Evolutionary conservation across 116 monocot species (phyloP), one percentile per base, ranked within the genome.

Genomic region (Phalaenopsis hybrid): DNA sequence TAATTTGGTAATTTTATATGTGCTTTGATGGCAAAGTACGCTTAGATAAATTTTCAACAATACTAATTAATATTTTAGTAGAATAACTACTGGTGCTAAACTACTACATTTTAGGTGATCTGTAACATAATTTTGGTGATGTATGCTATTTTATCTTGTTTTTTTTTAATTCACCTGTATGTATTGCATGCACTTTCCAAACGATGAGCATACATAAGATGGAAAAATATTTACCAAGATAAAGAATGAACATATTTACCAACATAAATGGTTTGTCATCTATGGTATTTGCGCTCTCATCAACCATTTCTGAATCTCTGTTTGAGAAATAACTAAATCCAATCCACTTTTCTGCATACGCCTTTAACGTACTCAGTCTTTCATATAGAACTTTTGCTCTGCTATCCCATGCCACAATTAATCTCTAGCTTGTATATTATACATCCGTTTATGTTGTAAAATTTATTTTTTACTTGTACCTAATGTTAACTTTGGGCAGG

Each of bases 401-500:
- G 5, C 13, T 72, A 72, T 37, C 16, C 37, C 15, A 11, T 34
- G 31, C 25, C 25, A 63, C 25, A 17, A 72, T 72, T 72, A 34
- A 37, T 45, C 75, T 75, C 46, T 75, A 46, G 45, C 46, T 0
- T 44, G 59, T 81, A 25, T 57, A 41, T 11, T 72, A 16, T 72
- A 72, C 72, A 72, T 72, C 16, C 20, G 45, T 45, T 75, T 75
- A n/a, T 75, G 5, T 46, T 51, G 25, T 31, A 21, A 50, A 50
- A 48, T 48, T 44, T 48, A 16, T 51, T 48, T 13, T 51, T 15
- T 51, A 28, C 77, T 51, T 75, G 45, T 72, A 3, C 28, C 77
- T 77, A 85, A 79, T 84, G 18, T 25, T 80, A n/a, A 6, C 84
- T 79, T 89, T 79, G 46, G 9, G 69, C 90, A 98, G 98, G 86